These are phyloP conservation scores for Zangia roseola DNA, from an alignment of 768 basidiomycete genomes.

Conservation along the genomic window DNA sequence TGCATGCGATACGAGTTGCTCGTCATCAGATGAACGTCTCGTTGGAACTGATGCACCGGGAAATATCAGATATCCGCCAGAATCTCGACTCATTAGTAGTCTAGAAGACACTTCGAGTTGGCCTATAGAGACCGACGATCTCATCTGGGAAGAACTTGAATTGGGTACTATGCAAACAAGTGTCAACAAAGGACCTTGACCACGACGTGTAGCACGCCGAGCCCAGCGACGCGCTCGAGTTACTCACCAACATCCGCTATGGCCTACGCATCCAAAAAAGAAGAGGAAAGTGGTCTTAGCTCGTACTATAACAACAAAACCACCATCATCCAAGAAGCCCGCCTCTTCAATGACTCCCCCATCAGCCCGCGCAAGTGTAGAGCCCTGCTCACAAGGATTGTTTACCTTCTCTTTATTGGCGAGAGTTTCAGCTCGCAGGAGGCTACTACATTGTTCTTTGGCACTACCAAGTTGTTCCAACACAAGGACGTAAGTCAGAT, in stretches of 20 bases:
- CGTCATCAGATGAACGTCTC: too few relatives aligned
- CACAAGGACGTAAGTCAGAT: slow-evolving; percentile 88
- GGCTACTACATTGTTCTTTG: slow-evolving; percentile 97
- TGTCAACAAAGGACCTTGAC: slow-evolving; percentile 24
- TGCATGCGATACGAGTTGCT: too few relatives aligned
- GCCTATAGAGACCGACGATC: too few relatives aligned
- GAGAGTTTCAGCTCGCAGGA: slow-evolving; percentile 95
- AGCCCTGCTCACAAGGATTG: slow-evolving; percentile 92
- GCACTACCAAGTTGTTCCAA: slow-evolving; percentile 97
- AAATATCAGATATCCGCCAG: too few relatives aligned
- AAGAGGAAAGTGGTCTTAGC: slow-evolving; percentile 92
- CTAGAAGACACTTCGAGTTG: too few relatives aligned
- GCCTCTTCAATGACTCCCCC: slow-evolving; percentile 98
- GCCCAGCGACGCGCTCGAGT: slow-evolving; percentile 12
- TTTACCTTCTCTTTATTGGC: slow-evolving; percentile 94
- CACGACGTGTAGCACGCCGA: slow-evolving; percentile 21
- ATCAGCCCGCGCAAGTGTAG: slow-evolving; percentile 97
- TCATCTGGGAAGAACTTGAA: too few relatives aligned
- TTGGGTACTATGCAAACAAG: slow-evolving; percentile 16
- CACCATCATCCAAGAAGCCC: slow-evolving; percentile 96
- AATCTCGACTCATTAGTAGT: too few relatives aligned
- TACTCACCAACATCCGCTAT: slow-evolving; percentile 48
- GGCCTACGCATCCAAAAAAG: slow-evolving; percentile 90
- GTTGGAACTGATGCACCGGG: too few relatives aligned
- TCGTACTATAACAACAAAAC: slow-evolving; percentile 96